These are phyloP conservation scores for Ophiostoma sp. DNA, from an alignment of 2,329 filamentous ascomycete genomes.

Conservation along the genomic window DNA sequence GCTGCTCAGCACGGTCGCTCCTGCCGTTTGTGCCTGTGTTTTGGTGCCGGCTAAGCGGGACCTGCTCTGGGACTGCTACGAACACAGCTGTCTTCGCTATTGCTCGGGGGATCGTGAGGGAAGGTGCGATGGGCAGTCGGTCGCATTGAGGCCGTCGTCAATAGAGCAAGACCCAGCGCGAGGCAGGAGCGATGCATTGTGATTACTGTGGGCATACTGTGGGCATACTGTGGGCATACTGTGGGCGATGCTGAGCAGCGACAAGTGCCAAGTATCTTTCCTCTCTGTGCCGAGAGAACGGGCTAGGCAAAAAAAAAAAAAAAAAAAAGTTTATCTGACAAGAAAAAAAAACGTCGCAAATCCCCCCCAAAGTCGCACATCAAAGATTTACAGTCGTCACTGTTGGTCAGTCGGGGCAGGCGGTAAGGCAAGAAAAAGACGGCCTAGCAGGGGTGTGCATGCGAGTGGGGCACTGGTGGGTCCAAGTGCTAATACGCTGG, in stretches of 20 bases:
- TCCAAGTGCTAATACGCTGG: neutral
- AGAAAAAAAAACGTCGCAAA: conserved; percentile 3
- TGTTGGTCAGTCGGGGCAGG: conserved; percentile 25
- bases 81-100: too few species aligned
- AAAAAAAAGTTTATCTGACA: neutral
- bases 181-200: too few species aligned
- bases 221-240: too few species aligned
- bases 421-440: conserved; percentile 22
- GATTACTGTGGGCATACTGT: too few species aligned
- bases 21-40: neutral
- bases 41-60: neutral
- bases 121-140: too few species aligned
- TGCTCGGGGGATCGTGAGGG: too few species aligned
- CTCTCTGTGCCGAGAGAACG: too few species aligned
- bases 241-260: too few species aligned
- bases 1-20: conserved; percentile 8
- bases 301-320: neutral
- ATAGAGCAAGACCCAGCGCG: too few species aligned
- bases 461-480: neutral
- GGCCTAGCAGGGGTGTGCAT: conserved; percentile 12
- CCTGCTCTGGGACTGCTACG: too few species aligned
- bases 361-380: conserved; percentile 13
- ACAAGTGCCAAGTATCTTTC: too few species aligned
- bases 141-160: too few species aligned
- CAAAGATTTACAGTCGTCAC: conserved; percentile 22